phyloP scores from a whole-genome alignment of 1,284 basidiomycete genomes.

The Malassezia equina region DNA sequence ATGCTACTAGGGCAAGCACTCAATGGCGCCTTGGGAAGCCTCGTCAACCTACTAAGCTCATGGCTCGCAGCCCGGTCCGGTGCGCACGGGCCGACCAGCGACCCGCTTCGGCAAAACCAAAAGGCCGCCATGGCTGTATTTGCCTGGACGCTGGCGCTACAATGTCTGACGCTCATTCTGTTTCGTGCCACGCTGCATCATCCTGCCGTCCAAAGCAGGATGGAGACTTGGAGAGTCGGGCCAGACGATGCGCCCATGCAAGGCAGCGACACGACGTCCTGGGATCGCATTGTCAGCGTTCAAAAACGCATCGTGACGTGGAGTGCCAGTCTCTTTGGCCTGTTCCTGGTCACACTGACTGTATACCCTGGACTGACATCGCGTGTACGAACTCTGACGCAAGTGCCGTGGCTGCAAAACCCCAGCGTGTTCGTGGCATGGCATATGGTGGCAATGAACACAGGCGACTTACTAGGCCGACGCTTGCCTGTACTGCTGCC shows the following conservation, averaged over 20 bases:
- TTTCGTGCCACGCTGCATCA: neutral
- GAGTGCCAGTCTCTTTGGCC: constrained; percentile 13
- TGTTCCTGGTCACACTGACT: constrained; percentile 23
- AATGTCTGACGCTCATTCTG: neutral
- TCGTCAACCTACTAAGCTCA: constrained; percentile 19
- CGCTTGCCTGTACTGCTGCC: constrained; percentile 17
- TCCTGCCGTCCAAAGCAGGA: neutral
- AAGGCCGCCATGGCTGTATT: constrained; percentile 6
- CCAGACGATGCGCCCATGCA: neutral
- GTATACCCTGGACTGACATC: constrained; percentile 26
- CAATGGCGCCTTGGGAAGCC: constrained; percentile 19
- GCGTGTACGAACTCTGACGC: constrained; percentile 14
- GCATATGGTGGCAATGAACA: constrained; percentile 26
- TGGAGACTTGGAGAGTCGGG: neutral
- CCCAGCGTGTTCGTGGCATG: constrained; percentile 22
- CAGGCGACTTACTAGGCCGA: constrained; percentile 23
- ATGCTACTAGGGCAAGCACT: constrained; percentile 27
- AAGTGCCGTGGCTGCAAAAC: neutral
- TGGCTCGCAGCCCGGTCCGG: neutral
- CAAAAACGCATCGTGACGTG: constrained; percentile 16
- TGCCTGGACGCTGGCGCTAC: neutral
- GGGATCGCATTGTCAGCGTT: constrained; percentile 5
- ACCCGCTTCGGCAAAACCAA: constrained; percentile 1
- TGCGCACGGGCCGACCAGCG: neutral
- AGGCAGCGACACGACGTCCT: neutral